Evolutionary conservation across 2,329 filamentous ascomycete species (phyloP).

Genomic region (Nigrospora oryzae): DNA sequence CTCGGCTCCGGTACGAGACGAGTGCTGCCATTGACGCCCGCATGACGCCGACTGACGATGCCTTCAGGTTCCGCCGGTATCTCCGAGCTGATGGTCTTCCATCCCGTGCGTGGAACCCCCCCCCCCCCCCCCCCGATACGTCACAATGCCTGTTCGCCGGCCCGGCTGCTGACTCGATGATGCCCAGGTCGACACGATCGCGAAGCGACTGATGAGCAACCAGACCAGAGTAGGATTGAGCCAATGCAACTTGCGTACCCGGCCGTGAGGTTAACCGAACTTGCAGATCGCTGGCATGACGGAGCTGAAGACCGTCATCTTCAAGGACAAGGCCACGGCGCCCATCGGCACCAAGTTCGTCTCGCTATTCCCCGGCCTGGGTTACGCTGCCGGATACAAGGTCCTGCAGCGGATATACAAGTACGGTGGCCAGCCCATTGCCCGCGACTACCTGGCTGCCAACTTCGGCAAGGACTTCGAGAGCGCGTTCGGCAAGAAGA

Average conservation of each 20-base stretch:
- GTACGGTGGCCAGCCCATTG: conserved; percentile 94
- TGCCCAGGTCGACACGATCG: conserved; percentile 84
- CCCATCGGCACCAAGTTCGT: conserved; percentile 71
- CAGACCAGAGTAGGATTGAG: conserved; percentile 57
- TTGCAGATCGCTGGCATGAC: conserved; percentile 21
- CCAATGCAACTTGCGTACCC: not conserved
- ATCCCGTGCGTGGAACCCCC: conserved; percentile 41
- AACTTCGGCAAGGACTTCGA: conserved; percentile 83
- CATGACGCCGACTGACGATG: not conserved
- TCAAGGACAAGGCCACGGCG: conserved; percentile 77
- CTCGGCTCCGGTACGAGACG: conserved; percentile 71
- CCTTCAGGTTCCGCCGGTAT: conserved; percentile 47
- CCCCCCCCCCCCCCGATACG: too few species aligned
- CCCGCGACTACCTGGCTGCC: conserved; percentile 75
- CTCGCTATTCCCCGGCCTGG: conserved; percentile 91
- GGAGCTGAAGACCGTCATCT: conserved; percentile 84
- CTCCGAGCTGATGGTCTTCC: conserved; percentile 64
- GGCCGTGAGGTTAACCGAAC: not conserved
- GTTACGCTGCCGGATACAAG: conserved; percentile 98
- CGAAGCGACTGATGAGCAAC: conserved; percentile 99
- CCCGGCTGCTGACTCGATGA: conserved; percentile 12
- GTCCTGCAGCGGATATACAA: conserved; percentile 96
- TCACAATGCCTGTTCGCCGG: conserved; percentile 4
- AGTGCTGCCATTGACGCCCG: not conserved
- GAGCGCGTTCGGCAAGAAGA: conserved; percentile 86